phyloP scores from a whole-genome alignment of 352 stramenopile genomes.

The Pythium phragmitis region DNA sequence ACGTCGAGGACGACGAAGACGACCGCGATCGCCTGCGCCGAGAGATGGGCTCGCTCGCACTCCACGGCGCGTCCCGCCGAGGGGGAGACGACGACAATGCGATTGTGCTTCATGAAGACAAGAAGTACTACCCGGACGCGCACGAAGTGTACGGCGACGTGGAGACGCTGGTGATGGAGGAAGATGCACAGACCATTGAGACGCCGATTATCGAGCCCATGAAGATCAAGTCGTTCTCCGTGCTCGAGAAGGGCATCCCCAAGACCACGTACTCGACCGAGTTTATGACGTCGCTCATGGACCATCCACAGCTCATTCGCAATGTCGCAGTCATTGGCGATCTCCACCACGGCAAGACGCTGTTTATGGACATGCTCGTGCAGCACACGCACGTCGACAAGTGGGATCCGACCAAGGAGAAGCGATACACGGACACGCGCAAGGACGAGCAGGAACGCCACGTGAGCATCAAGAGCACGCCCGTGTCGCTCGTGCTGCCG shows the following conservation, averaged over 20 bases:
- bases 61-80: slow-evolving; percentile 28
- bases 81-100: slow-evolving; percentile 66
- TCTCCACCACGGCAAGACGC: slow-evolving; percentile 96
- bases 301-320: slow-evolving; percentile 87
- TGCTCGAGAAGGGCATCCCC: slow-evolving; percentile 79
- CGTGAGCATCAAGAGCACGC: slow-evolving; percentile 96
- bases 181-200: slow-evolving; percentile 98
- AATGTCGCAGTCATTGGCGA: slow-evolving; percentile 97
- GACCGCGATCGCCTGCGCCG: slow-evolving; percentile 22
- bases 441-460: slow-evolving; percentile 96
- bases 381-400: slow-evolving; percentile 86
- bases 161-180: slow-evolving; percentile 97
- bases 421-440: slow-evolving; percentile 94
- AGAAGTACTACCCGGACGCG: slow-evolving; percentile 98
- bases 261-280: slow-evolving; percentile 89
- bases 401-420: slow-evolving; percentile 78
- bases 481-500: slow-evolving; percentile 94
- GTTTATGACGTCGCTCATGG: slow-evolving; percentile 90
- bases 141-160: slow-evolving; percentile 96
- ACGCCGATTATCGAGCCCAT: slow-evolving; percentile 98
- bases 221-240: slow-evolving; percentile 92
- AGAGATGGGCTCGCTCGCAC: slow-evolving; percentile 46
- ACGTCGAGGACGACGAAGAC: slow-evolving; percentile 37
- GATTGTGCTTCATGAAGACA: slow-evolving; percentile 99
- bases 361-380: slow-evolving; percentile 91